These are phyloP conservation scores for Monosporascus sp. DNA, from an alignment of 2,329 filamentous ascomycete genomes.

Conservation along the genomic window DNA sequence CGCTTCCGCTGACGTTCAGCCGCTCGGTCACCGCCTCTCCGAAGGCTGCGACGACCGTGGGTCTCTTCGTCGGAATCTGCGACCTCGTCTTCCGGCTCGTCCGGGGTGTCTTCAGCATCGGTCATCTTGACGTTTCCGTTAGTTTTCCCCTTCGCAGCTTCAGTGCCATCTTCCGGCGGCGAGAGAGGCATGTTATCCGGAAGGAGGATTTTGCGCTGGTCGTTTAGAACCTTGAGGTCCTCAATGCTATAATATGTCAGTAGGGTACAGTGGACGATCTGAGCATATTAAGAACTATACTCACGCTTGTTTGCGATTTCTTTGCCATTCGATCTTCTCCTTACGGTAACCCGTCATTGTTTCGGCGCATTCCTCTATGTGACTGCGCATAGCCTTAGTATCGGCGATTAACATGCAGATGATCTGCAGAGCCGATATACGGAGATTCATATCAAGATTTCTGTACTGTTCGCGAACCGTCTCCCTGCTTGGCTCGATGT, in stretches of 20 bases:
- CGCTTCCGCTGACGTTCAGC: conserved; percentile 73
- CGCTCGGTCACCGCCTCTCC: conserved; percentile 62
- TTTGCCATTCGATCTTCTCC: conserved; percentile 89
- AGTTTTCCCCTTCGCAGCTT: conserved; percentile 35
- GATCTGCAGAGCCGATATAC: conserved; percentile 75
- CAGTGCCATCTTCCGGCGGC: conserved; percentile 40
- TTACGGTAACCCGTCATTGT: conserved; percentile 95
- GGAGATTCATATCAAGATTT: conserved; percentile 74
- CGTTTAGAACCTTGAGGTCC: conserved; percentile 65
- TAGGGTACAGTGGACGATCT: neutral
- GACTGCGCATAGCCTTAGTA: conserved; percentile 79
- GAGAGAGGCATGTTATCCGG: conserved; percentile 68
- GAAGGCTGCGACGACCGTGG: conserved; percentile 43
- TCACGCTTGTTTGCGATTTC: conserved; percentile 64
- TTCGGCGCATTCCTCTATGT: conserved; percentile 87
- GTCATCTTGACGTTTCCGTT: conserved; percentile 58
- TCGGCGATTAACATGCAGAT: conserved; percentile 81
- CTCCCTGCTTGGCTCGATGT: conserved; percentile 69
- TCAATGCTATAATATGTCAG: conserved; percentile 52
- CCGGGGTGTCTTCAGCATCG: conserved; percentile 59
- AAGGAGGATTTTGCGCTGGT: conserved; percentile 66
- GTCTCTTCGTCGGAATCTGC: conserved; percentile 69
- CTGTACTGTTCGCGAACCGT: conserved; percentile 70
- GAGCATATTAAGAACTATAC: conserved; percentile 23
- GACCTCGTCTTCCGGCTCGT: conserved; percentile 55